phyloP scores from a whole-genome alignment of 164 flowering plant genomes.

The Kalanchoe fedtschenkoi region DNA sequence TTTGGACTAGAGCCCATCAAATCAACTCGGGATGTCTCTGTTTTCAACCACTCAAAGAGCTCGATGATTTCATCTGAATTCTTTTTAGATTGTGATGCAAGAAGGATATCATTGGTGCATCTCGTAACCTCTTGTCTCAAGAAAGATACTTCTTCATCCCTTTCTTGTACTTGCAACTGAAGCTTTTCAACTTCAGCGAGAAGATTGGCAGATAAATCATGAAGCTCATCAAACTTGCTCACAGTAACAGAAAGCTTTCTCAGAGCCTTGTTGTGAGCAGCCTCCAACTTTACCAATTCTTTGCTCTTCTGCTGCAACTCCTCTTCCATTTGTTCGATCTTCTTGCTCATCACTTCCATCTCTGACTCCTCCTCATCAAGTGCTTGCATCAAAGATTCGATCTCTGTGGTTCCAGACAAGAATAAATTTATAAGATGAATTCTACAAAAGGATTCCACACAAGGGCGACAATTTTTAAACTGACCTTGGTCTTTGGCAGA shows the following conservation, averaged over 20 bases:
- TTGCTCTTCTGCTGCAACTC: conserved; percentile 46
- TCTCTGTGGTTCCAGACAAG: conserved; percentile 36
- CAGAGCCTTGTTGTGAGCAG: conserved; percentile 65
- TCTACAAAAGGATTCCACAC: not conserved
- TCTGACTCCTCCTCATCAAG: conserved; percentile 93
- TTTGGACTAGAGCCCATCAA: conserved; percentile 24
- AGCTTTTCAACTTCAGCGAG: conserved; percentile 86
- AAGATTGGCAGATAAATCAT: conserved; percentile 63
- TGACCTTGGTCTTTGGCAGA: conserved; percentile 84
- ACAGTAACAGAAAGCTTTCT: conserved; percentile 77
- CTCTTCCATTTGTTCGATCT: conserved; percentile 47
- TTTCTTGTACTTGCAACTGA: conserved; percentile 70
- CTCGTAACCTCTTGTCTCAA: conserved; percentile 91
- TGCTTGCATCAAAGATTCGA: conserved; percentile 86
- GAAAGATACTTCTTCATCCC: conserved; percentile 84
- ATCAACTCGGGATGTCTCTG: conserved; percentile 28
- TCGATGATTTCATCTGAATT: conserved; percentile 46
- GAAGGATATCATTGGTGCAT: conserved; percentile 77
- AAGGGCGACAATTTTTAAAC: conserved; percentile 1
- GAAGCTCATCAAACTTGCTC: conserved; percentile 90
- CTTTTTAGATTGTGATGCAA: conserved; percentile 48
- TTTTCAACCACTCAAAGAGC: conserved; percentile 52
- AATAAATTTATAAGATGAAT: not conserved
- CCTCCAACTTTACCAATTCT: conserved; percentile 63
- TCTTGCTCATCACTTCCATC: conserved; percentile 57